Percentiles rank a stretch among this genome's conserved stretches.
Evolutionary conservation across 2,329 filamentous ascomycete genomes (phyloP).

Genomic region (Aspergillus glaucus): DNA sequence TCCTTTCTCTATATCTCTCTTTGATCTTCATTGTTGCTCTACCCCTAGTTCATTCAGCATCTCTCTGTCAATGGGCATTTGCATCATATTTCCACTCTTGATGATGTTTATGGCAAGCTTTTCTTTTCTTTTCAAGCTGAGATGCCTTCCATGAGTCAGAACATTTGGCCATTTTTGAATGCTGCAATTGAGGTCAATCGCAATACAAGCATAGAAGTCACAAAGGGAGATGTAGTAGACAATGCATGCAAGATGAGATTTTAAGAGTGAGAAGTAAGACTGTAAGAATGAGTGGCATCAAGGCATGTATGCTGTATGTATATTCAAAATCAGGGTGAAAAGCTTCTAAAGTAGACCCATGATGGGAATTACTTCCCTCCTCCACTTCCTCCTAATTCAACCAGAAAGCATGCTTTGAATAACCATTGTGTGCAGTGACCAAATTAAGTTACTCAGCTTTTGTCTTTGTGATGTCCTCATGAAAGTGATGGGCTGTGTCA

Average conservation of each 20-base stretch:
- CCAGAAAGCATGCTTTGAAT: too few relatives aligned
- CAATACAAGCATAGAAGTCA: background rate
- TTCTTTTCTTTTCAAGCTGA: background rate
- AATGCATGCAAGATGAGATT: background rate
- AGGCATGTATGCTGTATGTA: too few relatives aligned
- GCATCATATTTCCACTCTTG: background rate
- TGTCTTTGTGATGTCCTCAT: too few relatives aligned
- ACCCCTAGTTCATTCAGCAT: background rate
- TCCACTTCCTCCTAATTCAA: too few relatives aligned
- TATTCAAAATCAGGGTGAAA: too few relatives aligned
- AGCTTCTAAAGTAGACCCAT: too few relatives aligned
- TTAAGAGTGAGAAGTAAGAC: background rate
- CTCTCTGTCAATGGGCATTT: background rate
- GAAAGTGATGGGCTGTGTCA: too few relatives aligned
- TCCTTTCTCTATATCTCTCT: background rate
- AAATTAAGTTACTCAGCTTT: too few relatives aligned
- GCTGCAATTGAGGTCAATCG: background rate
- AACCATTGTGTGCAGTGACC: too few relatives aligned
- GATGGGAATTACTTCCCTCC: too few relatives aligned
- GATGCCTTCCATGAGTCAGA: background rate
- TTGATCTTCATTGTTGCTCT: background rate
- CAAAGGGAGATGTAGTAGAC: background rate
- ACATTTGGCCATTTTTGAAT: background rate
- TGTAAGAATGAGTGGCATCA: background rate
- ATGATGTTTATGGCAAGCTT: background rate